These are phyloP conservation scores for Cercospora zeina DNA, from an alignment of 2,329 filamentous ascomycete genomes.

Conservation along the genomic window DNA sequence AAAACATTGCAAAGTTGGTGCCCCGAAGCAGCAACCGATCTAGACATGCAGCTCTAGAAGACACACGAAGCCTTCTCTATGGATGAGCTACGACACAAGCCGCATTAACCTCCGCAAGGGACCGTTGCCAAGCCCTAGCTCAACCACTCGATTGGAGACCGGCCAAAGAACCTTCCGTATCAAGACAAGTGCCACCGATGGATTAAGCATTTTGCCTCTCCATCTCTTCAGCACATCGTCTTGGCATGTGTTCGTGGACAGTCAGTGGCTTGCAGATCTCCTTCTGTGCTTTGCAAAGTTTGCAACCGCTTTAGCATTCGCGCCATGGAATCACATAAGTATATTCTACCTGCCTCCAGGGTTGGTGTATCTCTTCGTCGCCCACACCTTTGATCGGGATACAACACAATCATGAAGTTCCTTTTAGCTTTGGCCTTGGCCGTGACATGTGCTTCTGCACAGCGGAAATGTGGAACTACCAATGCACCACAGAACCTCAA, in stretches of 20 bases:
- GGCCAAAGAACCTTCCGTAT: slow-evolving; percentile 6
- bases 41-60: not conserved
- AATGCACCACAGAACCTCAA: slow-evolving; percentile 9
- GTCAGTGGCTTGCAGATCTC: slow-evolving; percentile 1
- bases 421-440: slow-evolving; percentile 9
- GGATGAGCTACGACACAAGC: slow-evolving; percentile 8
- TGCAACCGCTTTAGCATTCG: slow-evolving; percentile 1
- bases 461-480: slow-evolving; percentile 14
- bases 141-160: not conserved
- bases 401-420: slow-evolving; percentile 13
- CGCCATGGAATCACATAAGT: slow-evolving; percentile 6
- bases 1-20: not conserved
- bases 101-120: not conserved
- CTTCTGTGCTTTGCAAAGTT: not conserved
- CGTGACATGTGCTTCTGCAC: slow-evolving; percentile 15
- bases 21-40: not conserved
- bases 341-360: slow-evolving; percentile 1
- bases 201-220: slow-evolving; percentile 8
- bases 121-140: slow-evolving; percentile 7
- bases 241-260: slow-evolving; percentile 6
- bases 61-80: not conserved
- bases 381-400: not conserved
- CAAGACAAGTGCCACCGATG: not conserved
- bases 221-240: not conserved
- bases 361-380: not conserved